Base-by-base conservation (phyloP, 2,329 filamentous ascomycete genomes). In the Pseudogymnoascus sp. region DNA sequence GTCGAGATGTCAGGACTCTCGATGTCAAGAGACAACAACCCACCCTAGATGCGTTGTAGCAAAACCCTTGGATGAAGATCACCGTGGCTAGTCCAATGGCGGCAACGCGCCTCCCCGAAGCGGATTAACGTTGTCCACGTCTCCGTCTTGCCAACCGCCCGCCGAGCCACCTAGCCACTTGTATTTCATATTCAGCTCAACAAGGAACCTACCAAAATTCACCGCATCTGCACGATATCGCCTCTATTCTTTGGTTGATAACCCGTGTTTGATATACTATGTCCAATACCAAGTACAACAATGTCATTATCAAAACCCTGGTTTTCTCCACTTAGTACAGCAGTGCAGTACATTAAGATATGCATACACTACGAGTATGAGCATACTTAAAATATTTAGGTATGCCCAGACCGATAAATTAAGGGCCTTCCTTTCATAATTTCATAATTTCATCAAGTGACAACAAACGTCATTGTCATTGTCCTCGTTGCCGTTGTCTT, bases 271-370 rank as follows among this genome's bases (percentile, higher is more conserved):
- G 23, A 55, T 33, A 55, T 7, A 6, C 49, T 9, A 33, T 5
- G 25, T 22, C 49, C n/a, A 35, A 33, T 35, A 33, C 49, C 49
- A 55, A 55, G 16, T 55, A 33, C 49, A 55, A 30, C 33, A 55
- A 35, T 55, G 49, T 35, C 49, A 55, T 52, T 52, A 5, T 52
- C 45, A 55, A 33, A 55, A 33, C 28, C 49, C 49, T 55, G 49
- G n/a, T 55, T 55, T 33, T 55, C n/a, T 19, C 49, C 49, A 55
- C 49, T 55, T 55, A 33, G 49, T 55, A 12, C 45, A 33, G n/a
- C 45, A 33, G n/a, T 35, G 49, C 28, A 5, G 49, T 33, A 35
- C 25, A 55, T 19, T 19, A 19, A 19, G 19, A 19, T 55, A 12
- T 55, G 49, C 28, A 33, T 33, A 55, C 49, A 33, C 49, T 33